Conservation (phyloP, 306 rosid genomes). For the Pyrus communis region DNA sequence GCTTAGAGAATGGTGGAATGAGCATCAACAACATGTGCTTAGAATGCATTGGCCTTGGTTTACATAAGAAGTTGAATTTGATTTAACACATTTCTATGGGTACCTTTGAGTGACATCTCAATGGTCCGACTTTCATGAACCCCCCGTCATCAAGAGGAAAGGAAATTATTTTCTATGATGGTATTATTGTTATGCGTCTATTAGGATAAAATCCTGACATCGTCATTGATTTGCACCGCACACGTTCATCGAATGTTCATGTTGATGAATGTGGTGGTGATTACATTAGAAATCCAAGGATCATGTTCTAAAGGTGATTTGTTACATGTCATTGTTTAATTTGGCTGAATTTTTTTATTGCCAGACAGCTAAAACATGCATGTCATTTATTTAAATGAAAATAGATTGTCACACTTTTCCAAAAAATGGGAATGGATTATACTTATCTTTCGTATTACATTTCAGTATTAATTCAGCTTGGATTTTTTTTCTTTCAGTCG, state of each 20-base stretch:
- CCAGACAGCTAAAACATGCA: background rate
- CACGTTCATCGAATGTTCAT: background rate
- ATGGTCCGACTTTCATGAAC: no score
- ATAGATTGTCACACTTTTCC: background rate
- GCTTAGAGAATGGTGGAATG: no score
- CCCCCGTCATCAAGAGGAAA: no score
- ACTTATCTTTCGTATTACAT: background rate
- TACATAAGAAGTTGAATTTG: no score
- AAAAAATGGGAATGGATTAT: background rate
- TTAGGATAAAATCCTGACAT: no score
- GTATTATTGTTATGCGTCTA: no score
- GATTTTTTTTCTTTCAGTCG: background rate
- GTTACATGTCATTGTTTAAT: background rate
- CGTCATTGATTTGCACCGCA: no score
- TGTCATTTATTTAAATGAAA: background rate
- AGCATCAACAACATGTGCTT: no score
- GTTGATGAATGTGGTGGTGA: background rate
- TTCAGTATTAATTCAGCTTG: background rate
- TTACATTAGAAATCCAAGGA: background rate
- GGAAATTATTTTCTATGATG: no score
- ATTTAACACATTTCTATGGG: no score
- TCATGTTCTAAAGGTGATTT: background rate
- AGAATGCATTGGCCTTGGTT: no score
- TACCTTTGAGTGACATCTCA: no score
- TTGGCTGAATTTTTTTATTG: background rate